Conservation (phyloP, 768 basidiomycete species). For the Russula brevipes region DNA sequence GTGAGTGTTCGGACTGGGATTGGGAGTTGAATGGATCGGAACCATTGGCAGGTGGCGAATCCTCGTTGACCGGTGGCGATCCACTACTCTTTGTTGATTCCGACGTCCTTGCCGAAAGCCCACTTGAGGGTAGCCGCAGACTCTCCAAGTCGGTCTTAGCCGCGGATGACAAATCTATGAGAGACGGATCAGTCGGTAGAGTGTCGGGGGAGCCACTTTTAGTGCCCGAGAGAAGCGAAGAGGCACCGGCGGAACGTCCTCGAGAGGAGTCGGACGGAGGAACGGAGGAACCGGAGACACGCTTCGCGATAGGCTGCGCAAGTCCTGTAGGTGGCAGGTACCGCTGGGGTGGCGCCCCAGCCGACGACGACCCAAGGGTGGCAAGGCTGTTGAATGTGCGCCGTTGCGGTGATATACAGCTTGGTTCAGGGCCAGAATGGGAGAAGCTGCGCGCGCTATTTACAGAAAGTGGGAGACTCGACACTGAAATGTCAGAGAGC, state of each 20-base stretch:
- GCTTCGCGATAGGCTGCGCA: slow-evolving; percentile 11
- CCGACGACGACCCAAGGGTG: background rate
- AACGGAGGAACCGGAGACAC: background rate
- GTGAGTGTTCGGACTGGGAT: slow-evolving; percentile 19
- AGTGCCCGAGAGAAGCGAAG: slow-evolving; percentile 16
- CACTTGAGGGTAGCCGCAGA: slow-evolving; percentile 1
- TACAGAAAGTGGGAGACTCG: slow-evolving; percentile 6
- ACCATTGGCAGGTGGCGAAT: slow-evolving; percentile 11
- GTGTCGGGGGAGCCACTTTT: slow-evolving; percentile 21
- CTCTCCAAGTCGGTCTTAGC: slow-evolving; percentile 12
- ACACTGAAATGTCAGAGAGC: slow-evolving; percentile 10
- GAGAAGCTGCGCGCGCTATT: slow-evolving; percentile 11
- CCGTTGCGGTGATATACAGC: background rate
- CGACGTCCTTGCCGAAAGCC: background rate
- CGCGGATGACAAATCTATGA: slow-evolving; percentile 18
- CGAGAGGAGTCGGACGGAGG: slow-evolving; percentile 21
- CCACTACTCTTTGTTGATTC: slow-evolving; percentile 10
- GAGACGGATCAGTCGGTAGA: slow-evolving; percentile 23
- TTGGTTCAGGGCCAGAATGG: slow-evolving; percentile 1
- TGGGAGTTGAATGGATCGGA: slow-evolving; percentile 14
- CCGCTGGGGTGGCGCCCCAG: background rate
- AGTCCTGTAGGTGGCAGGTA: background rate
- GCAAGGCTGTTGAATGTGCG: background rate
- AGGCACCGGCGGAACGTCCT: slow-evolving; percentile 18
- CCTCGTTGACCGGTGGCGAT: slow-evolving; percentile 15